Conservation (phyloP, 257 asterid genomes). For the Rehmannia glutinosa region DNA sequence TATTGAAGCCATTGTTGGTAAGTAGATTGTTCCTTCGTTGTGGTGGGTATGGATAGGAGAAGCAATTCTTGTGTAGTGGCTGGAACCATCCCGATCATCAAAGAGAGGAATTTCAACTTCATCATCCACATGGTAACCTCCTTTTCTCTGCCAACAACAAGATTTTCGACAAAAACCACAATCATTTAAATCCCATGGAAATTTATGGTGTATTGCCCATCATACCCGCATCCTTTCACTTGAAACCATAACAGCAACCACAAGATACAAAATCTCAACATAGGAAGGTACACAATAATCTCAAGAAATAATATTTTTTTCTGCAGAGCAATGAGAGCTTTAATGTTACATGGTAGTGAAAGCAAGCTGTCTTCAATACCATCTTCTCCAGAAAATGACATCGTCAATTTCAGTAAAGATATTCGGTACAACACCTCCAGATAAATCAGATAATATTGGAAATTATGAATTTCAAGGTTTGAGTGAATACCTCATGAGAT, state of each 20-base stretch:
- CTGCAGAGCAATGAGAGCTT: background rate
- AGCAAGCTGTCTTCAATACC: background rate
- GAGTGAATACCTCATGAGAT: slow-evolving; percentile 35
- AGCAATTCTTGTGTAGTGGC: slow-evolving; percentile 15
- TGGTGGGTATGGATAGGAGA: slow-evolving; percentile 23
- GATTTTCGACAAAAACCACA: slow-evolving; percentile 22
- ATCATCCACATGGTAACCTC: slow-evolving; percentile 34
- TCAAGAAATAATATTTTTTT: background rate
- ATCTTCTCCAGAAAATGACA: background rate
- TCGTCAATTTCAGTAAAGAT: background rate
- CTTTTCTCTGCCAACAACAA: slow-evolving; percentile 40
- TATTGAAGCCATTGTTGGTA: slow-evolving; percentile 26
- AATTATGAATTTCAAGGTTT: slow-evolving; percentile 2
- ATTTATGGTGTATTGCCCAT: background rate
- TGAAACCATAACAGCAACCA: background rate
- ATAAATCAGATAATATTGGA: background rate
- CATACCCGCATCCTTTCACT: background rate
- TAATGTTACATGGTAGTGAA: background rate
- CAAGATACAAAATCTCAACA: background rate
- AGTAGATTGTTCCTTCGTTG: slow-evolving; percentile 21
- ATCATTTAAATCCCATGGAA: background rate
- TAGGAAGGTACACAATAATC: background rate
- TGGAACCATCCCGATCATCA: slow-evolving; percentile 32
- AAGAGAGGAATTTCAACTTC: slow-evolving; percentile 67
- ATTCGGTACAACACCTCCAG: background rate